A percentile compares a stretch with the other conserved stretches of the same genome.
phyloP scores from a whole-genome alignment of 2,329 filamentous ascomycete genomes.

The Talaromyces sp. region DNA sequence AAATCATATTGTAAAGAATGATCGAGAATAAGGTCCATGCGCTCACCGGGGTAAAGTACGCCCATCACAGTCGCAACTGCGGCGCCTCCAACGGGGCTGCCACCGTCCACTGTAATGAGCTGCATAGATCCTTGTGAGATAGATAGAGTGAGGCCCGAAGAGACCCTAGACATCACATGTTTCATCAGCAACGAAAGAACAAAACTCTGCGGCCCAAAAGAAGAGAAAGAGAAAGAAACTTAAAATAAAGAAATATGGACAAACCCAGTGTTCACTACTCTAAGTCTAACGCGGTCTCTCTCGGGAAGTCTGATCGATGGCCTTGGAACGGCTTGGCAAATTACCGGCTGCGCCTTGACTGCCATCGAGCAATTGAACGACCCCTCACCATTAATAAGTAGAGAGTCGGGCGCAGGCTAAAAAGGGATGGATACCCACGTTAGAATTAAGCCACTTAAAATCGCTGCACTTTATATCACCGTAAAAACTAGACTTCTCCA shows the following conservation, averaged over 20 bases:
- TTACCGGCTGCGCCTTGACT: conserved; percentile 37
- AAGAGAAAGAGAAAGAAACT: too few species aligned
- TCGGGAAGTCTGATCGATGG: not conserved
- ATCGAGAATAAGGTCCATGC: not conserved
- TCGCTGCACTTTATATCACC: not conserved
- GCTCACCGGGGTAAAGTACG: conserved; percentile 38
- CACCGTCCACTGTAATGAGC: conserved; percentile 25
- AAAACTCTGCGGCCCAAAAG: too few species aligned
- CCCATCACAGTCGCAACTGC: conserved; percentile 23
- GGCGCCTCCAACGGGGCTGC: conserved; percentile 21
- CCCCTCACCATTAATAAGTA: conserved; percentile 44
- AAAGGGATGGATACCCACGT: not conserved
- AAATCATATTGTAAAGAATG: not conserved
- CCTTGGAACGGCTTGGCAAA: conserved; percentile 25
- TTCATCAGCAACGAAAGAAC: not conserved
- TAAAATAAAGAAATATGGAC: too few species aligned
- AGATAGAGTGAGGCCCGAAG: not conserved
- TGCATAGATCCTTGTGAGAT: not conserved
- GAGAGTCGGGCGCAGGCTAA: conserved; percentile 44
- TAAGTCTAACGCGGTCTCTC: conserved; percentile 26
- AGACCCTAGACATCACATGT: not conserved
- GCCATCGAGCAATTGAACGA: conserved; percentile 42
- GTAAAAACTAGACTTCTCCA: not conserved
- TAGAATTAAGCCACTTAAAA: not conserved
- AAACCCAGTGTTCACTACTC: conserved; percentile 41